Percentiles rank a stretch among this genome's conserved stretches.
Conservation (phyloP, 495 filamentous ascomycete genomes). For the Lasiosphaeria ovina region DNA sequence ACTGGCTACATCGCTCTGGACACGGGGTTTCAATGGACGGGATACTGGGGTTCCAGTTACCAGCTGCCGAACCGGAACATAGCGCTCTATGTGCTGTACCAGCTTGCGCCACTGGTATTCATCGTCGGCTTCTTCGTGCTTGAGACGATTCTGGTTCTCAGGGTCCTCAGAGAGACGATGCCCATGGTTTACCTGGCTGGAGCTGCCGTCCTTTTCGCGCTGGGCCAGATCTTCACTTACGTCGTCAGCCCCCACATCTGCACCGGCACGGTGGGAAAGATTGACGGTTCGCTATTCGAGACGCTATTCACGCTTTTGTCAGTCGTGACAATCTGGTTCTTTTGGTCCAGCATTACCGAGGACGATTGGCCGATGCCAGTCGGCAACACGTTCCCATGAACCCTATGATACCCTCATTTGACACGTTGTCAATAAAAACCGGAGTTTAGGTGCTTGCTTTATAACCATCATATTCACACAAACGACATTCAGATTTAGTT, state of each 20-base stretch:
- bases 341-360: constrained; percentile 99
- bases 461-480: neutral
- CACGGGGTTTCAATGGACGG: constrained; percentile 84
- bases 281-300: constrained; percentile 91
- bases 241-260: constrained; percentile 90
- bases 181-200: constrained; percentile 81
- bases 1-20: constrained; percentile 95
- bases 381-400: constrained; percentile 28
- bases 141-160: constrained; percentile 77
- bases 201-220: constrained; percentile 78
- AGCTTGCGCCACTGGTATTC: constrained; percentile 86
- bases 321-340: constrained; percentile 81
- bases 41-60: constrained; percentile 63
- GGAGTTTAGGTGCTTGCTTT: constrained; percentile 17
- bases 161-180: constrained; percentile 77
- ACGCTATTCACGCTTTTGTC: constrained; percentile 86
- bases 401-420: constrained; percentile 13
- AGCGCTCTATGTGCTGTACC: constrained; percentile 90
- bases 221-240: constrained; percentile 94
- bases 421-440: constrained; percentile 6
- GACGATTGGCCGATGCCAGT: constrained; percentile 90
- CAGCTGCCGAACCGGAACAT: constrained; percentile 65
- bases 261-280: constrained; percentile 72
- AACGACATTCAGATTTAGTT: neutral
- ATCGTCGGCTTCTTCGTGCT: constrained; percentile 78